phyloP scores from a whole-genome alignment of 2,329 filamentous ascomycete species.

The Talaromyces atroroseus region DNA sequence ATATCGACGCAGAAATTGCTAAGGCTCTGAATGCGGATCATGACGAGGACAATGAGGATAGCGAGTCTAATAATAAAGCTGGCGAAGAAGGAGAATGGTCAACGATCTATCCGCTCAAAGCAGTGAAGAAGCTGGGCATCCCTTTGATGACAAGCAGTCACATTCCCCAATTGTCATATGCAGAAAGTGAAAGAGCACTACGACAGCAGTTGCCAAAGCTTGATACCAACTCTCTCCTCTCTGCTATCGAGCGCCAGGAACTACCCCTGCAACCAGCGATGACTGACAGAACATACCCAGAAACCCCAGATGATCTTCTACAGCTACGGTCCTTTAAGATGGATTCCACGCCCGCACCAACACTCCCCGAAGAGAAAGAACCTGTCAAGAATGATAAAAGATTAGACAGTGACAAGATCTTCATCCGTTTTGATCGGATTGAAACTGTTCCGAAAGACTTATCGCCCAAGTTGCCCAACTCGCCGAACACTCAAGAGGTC shows the following conservation, averaged over 20 bases:
- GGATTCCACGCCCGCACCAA: not conserved
- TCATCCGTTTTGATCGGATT: conserved; percentile 4
- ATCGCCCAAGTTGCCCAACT: not conserved
- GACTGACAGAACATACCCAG: conserved; percentile 7
- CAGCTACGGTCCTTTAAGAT: conserved; percentile 7
- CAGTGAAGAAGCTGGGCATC: conserved; percentile 14
- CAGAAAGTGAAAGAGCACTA: conserved; percentile 20
- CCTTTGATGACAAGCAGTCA: conserved; percentile 13
- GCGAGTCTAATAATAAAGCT: not conserved
- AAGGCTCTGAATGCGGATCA: conserved; percentile 6
- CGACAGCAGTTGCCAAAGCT: conserved; percentile 23
- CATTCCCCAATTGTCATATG: conserved; percentile 17
- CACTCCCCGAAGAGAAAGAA: conserved; percentile 5
- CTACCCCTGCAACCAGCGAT: not conserved
- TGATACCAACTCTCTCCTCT: conserved; percentile 13
- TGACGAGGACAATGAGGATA: not conserved
- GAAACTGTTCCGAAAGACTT: conserved; percentile 4
- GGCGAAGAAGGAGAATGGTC: conserved; percentile 9
- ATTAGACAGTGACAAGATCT: conserved; percentile 6
- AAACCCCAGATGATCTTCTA: conserved; percentile 11
- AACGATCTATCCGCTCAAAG: conserved; percentile 7
- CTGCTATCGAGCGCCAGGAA: not conserved
- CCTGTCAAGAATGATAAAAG: not conserved
- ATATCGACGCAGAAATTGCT: conserved; percentile 13
- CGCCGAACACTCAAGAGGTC: conserved; percentile 6